Evolutionary conservation across 805 yeast genomes (phyloP).

Genomic region (Pichia occidentalis): DNA sequence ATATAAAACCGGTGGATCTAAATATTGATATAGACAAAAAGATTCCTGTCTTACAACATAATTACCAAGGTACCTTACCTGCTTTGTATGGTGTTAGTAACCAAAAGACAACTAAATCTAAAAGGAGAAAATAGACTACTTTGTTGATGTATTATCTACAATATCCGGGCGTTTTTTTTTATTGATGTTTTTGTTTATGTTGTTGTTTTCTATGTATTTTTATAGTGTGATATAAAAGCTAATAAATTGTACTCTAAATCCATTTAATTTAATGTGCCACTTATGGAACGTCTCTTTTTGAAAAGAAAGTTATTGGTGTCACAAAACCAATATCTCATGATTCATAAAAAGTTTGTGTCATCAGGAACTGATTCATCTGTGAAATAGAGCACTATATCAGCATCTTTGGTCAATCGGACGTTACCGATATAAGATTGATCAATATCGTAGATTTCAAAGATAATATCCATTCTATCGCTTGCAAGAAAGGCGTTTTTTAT

Average conservation of each 20-base stretch:
- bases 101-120: slow-evolving; percentile 7
- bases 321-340: too few species aligned
- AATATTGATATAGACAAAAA: slow-evolving; percentile 32
- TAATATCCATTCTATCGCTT: slow-evolving; percentile 10
- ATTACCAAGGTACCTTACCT: slow-evolving; percentile 76
- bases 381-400: slow-evolving; percentile 10
- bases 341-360: slow-evolving; percentile 13
- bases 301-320: too few species aligned
- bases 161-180: not conserved
- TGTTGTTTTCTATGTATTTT: not conserved
- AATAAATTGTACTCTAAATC: not conserved
- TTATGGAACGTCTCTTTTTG: too few species aligned
- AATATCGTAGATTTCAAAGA: slow-evolving; percentile 12
- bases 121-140: slow-evolving; percentile 3
- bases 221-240: not conserved
- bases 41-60: slow-evolving; percentile 66
- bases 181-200: slow-evolving; percentile 1
- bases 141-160: not conserved
- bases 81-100: slow-evolving; percentile 31
- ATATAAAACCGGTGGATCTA: slow-evolving; percentile 29
- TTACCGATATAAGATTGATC: slow-evolving; percentile 13
- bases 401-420: slow-evolving; percentile 12
- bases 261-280: not conserved
- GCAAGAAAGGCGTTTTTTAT: not conserved
- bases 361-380: slow-evolving; percentile 3